Conservation (phyloP, 2,329 filamentous ascomycete species). For the Verticillium isaacii region DNA sequence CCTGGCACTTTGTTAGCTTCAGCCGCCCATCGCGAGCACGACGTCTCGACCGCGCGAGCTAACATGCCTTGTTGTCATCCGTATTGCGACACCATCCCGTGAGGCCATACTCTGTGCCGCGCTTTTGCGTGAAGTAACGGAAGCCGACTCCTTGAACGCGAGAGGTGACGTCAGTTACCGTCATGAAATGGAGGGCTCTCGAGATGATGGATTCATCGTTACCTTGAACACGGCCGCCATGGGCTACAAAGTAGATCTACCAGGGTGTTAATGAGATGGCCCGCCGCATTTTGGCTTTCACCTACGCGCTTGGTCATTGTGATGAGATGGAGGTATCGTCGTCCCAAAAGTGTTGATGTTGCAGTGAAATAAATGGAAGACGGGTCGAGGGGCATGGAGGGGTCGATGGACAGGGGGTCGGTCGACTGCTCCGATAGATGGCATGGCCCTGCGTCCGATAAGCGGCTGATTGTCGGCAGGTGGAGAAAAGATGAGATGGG, state of each 20-base stretch:
- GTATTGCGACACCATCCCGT: conserved; percentile 62
- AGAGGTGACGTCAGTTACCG: conserved; percentile 18
- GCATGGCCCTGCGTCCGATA: background rate
- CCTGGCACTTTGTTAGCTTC: conserved; percentile 43
- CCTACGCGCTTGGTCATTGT: conserved; percentile 31
- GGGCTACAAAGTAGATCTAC: conserved; percentile 59
- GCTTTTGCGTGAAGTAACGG: conserved; percentile 51
- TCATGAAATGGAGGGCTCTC: background rate
- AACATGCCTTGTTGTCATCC: conserved; percentile 44
- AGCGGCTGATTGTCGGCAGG: background rate
- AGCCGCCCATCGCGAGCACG: background rate
- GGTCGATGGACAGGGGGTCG: background rate
- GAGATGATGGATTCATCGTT: conserved; percentile 14
- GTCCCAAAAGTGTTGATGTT: background rate
- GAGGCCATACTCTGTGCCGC: conserved; percentile 42
- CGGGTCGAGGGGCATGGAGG: background rate
- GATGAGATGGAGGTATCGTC: background rate
- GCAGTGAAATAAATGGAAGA: background rate
- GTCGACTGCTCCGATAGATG: background rate
- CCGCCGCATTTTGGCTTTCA: too few relatives aligned
- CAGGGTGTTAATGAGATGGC: background rate
- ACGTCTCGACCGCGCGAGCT: background rate
- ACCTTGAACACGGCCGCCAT: conserved; percentile 66
- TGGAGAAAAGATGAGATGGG: background rate
- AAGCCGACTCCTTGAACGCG: conserved; percentile 46